Conservation (phyloP, 164 flowering plant genomes). For the Nelumbo lutea region DNA sequence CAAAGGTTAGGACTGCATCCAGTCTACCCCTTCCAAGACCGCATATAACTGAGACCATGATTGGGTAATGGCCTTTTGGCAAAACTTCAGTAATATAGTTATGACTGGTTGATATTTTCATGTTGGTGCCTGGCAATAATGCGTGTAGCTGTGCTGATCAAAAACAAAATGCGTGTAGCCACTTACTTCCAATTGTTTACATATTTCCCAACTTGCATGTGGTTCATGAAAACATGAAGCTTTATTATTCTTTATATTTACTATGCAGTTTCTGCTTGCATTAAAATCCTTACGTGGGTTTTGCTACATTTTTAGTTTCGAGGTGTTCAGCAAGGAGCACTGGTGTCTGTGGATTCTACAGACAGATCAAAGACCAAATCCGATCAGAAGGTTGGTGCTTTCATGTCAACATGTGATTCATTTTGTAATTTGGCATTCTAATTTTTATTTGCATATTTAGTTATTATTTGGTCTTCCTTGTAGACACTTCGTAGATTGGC, state of each 20-base stretch:
- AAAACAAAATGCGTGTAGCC: not conserved
- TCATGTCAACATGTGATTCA: not conserved
- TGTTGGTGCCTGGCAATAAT: no score
- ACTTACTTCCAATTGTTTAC: not conserved
- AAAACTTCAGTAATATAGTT: no score
- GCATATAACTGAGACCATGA: no score
- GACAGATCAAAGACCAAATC: conserved; percentile 47
- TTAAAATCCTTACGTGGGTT: not conserved
- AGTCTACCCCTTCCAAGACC: no score
- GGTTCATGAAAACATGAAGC: no score
- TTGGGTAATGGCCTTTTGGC: no score
- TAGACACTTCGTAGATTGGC: conserved; percentile 83
- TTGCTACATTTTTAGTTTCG: conserved; percentile 27
- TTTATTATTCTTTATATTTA: not conserved
- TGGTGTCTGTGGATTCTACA: conserved; percentile 42
- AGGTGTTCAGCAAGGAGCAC: conserved; percentile 40
- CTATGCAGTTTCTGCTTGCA: not conserved
- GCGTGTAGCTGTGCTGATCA: no score
- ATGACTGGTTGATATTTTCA: no score
- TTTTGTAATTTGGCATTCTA: not conserved
- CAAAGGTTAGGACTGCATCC: no score
- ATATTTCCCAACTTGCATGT: not conserved
- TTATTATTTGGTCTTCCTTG: not conserved
- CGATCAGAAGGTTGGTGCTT: conserved; percentile 62
- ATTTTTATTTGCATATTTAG: conserved; percentile 1